phyloP scores from a whole-genome alignment of 306 rosid genomes.

The Albizia julibrissin region DNA sequence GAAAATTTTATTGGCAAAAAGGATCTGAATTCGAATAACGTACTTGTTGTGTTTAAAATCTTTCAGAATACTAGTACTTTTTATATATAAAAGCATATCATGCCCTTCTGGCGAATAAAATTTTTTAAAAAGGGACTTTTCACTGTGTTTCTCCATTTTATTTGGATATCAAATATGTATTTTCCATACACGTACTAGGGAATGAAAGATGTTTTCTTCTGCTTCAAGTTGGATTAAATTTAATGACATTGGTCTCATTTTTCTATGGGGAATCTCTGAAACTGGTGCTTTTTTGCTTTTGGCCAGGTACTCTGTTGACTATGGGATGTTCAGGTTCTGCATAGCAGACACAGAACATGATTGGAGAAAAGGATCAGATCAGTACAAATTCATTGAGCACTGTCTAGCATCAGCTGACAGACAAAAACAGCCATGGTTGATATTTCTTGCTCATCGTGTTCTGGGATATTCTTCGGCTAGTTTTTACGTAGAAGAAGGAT shows the following conservation, averaged over 20 bases:
- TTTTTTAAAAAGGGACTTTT: no score
- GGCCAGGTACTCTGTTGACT: conserved; percentile 76
- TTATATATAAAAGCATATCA: no score
- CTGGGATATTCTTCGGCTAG: conserved; percentile 81
- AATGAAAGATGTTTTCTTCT: background rate
- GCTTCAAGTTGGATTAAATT: conserved; percentile 10
- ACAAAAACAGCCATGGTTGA: conserved; percentile 94
- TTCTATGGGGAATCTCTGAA: background rate
- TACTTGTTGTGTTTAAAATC: no score
- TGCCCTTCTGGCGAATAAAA: no score
- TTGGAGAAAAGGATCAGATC: conserved; percentile 94
- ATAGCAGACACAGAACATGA: conserved; percentile 90
- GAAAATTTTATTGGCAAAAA: no score
- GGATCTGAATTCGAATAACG: no score
- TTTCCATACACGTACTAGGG: conserved; percentile 4
- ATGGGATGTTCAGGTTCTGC: conserved; percentile 96
- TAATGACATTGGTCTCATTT: conserved; percentile 2
- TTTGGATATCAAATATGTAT: conserved; percentile 29
- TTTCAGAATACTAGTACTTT: no score
- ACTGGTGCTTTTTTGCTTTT: background rate
- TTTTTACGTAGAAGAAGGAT: conserved; percentile 82
- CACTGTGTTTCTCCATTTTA: no score
- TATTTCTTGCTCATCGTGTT: conserved; percentile 93
- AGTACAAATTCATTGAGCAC: conserved; percentile 77
- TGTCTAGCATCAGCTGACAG: conserved; percentile 88